These are phyloP conservation scores for Albugo laibachii DNA, from an alignment of 352 stramenopile species.

Conservation along the genomic window DNA sequence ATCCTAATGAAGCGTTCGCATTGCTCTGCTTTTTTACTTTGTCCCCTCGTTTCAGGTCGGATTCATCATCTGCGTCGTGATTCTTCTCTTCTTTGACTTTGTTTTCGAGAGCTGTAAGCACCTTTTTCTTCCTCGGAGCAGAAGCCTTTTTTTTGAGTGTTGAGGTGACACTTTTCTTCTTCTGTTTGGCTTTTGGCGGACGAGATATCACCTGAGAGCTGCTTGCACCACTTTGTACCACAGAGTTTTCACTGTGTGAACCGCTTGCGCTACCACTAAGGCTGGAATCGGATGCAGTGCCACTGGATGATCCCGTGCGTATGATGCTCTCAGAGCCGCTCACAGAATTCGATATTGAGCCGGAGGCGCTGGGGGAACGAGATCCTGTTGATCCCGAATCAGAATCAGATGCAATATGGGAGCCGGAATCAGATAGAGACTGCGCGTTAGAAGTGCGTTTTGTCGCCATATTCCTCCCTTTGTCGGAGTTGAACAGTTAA, in stretches of 20 bases:
- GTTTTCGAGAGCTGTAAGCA: neutral
- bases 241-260: too few species aligned
- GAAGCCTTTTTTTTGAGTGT: neutral
- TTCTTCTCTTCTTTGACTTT: neutral
- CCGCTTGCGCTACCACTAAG: neutral
- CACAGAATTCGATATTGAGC: too few species aligned
- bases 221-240: too few species aligned
- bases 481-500: neutral
- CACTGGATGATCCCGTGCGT: neutral
- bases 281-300: neutral
- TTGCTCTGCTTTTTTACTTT: too few species aligned
- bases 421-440: too few species aligned
- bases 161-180: neutral
- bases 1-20: too few species aligned
- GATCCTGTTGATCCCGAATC: too few species aligned
- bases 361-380: too few species aligned
- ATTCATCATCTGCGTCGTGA: neutral
- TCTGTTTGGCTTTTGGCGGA: neutral
- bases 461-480: neutral
- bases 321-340: too few species aligned
- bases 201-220: neutral
- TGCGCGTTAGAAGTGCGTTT: neutral
- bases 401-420: too few species aligned
- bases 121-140: neutral
- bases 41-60: too few species aligned